phyloP scores from a whole-genome alignment of 768 basidiomycete species.

The Xerocomellus amylosporus region DNA sequence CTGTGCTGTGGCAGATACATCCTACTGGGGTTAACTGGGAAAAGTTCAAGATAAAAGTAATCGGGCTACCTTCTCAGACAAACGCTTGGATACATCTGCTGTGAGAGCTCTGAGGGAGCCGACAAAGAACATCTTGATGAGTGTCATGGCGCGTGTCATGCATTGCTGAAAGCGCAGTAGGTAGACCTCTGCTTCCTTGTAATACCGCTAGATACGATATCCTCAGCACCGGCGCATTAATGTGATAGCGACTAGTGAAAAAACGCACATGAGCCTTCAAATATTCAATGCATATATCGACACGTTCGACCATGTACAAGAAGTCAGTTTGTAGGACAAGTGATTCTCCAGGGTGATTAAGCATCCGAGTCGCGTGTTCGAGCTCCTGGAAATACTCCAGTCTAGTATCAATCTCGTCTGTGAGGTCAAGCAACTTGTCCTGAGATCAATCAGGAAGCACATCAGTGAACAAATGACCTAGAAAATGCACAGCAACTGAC shows the following conservation, averaged over 20 bases:
- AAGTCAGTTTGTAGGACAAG: constrained; percentile 91
- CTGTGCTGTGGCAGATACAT: constrained; percentile 76
- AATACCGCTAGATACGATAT: constrained; percentile 63
- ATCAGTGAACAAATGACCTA: neutral
- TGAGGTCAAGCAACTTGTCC: constrained; percentile 75
- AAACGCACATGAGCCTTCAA: constrained; percentile 76
- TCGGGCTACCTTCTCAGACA: constrained; percentile 64
- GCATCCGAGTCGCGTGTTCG: constrained; percentile 87
- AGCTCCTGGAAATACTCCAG: constrained; percentile 95
- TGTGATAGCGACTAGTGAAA: neutral
- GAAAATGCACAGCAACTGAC: constrained; percentile 42
- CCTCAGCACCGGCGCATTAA: constrained; percentile 1
- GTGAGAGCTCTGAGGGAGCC: constrained; percentile 77
- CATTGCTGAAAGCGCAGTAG: constrained; percentile 98
- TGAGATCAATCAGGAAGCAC: constrained; percentile 26
- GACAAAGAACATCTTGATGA: constrained; percentile 97
- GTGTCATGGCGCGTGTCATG: constrained; percentile 95
- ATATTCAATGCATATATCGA: constrained; percentile 93
- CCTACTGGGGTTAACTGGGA: constrained; percentile 38
- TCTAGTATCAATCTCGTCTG: constrained; percentile 77
- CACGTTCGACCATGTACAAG: constrained; percentile 91
- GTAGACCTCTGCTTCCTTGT: constrained; percentile 89
- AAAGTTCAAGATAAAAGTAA: neutral
- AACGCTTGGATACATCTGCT: constrained; percentile 69
- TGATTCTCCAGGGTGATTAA: constrained; percentile 91